Evolutionary conservation across 441 rosid genomes (phyloP).

Genomic region (Arabidopsis lyrata): DNA sequence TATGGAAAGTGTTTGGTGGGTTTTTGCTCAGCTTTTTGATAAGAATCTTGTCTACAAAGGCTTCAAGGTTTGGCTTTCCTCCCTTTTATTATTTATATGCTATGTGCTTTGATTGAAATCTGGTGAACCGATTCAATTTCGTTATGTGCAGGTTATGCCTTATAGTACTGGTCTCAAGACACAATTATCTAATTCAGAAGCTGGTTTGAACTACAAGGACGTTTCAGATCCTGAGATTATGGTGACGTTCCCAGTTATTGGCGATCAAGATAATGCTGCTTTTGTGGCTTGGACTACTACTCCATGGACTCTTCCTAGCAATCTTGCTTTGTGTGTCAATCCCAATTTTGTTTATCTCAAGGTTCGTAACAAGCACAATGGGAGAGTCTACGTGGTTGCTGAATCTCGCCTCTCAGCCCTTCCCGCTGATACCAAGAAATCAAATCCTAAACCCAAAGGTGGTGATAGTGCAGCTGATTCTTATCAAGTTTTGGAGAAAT

Average conservation of each 20-base stretch:
- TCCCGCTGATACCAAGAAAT: constrained; percentile 77
- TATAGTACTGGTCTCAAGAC: constrained; percentile 92
- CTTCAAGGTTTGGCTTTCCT: constrained; percentile 68
- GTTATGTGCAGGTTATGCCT: constrained; percentile 81
- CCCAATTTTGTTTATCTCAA: constrained; percentile 75
- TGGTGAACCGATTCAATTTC: neutral
- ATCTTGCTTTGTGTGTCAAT: constrained; percentile 94
- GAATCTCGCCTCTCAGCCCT: constrained; percentile 82
- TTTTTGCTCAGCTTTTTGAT: constrained; percentile 73
- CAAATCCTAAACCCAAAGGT: constrained; percentile 53
- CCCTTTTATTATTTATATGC: neutral
- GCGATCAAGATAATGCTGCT: constrained; percentile 78
- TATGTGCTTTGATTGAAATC: neutral
- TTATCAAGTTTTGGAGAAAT: constrained; percentile 71
- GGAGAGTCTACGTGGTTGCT: constrained; percentile 80
- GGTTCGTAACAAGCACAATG: constrained; percentile 78
- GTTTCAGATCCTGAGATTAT: constrained; percentile 78
- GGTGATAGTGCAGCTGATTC: constrained; percentile 58
- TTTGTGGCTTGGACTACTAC: constrained; percentile 99
- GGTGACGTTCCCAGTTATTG: constrained; percentile 83
- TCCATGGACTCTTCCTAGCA: constrained; percentile 98
- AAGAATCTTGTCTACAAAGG: constrained; percentile 88
- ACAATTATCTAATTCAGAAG: constrained; percentile 90
- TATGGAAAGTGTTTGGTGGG: constrained; percentile 99
- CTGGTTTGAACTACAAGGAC: constrained; percentile 84